phyloP scores from a whole-genome alignment of 2,329 filamentous ascomycete species.

The Thielaviopsis euricoi region DNA sequence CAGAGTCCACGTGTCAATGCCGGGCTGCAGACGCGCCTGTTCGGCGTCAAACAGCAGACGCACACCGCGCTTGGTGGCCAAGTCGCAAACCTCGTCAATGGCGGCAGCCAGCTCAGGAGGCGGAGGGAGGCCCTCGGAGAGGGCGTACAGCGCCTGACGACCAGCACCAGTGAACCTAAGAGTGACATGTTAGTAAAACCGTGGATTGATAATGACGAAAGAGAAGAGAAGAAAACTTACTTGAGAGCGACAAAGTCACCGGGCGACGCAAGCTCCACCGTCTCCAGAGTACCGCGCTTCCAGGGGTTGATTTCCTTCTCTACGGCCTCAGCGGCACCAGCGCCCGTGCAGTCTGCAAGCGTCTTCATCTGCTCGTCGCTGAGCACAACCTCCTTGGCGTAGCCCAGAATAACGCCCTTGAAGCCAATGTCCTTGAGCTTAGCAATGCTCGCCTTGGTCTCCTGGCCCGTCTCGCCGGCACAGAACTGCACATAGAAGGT shows the following conservation, averaged over 20 bases:
- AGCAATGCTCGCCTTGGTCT: constrained; percentile 50
- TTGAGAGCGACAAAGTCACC: constrained; percentile 53
- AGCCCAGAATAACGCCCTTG: constrained; percentile 68
- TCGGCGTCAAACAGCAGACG: constrained; percentile 74
- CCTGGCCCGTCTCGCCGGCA: constrained; percentile 54
- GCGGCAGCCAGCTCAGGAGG: constrained; percentile 48
- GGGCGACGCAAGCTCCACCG: constrained; percentile 46
- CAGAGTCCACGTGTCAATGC: constrained; percentile 68
- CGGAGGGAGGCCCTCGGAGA: constrained; percentile 46
- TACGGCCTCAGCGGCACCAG: constrained; percentile 31
- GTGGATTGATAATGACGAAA: not conserved
- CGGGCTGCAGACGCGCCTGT: constrained; percentile 59
- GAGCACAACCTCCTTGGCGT: constrained; percentile 67
- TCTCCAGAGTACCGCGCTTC: constrained; percentile 58
- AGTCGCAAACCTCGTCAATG: constrained; percentile 58
- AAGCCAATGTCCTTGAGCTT: constrained; percentile 61
- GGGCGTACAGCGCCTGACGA: constrained; percentile 48
- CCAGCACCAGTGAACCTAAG: constrained; percentile 66
- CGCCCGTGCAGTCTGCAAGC: constrained; percentile 27
- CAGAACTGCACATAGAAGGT: constrained; percentile 90
- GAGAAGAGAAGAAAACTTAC: constrained; percentile 18
- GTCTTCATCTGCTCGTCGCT: constrained; percentile 33
- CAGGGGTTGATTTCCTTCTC: constrained; percentile 51
- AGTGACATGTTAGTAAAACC: not conserved
- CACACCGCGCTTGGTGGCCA: constrained; percentile 52